These are phyloP conservation scores for Casuarina equisetifolia DNA, from an alignment of 306 rosid species.

Conservation along the genomic window DNA sequence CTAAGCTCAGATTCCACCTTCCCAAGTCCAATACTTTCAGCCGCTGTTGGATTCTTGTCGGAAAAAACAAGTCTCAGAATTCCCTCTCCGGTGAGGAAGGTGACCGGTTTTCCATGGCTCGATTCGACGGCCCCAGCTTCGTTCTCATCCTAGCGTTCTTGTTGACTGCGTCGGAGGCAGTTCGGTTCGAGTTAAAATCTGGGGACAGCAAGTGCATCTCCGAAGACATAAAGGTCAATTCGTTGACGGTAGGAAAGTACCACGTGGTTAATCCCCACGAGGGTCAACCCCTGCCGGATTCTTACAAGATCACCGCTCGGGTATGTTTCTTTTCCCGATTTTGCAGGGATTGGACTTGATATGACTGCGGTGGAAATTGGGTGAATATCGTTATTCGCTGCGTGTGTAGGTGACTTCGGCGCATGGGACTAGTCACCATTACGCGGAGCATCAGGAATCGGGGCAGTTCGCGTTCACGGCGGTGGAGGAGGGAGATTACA, in stretches of 20 bases:
- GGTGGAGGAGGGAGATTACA: conserved; percentile 77
- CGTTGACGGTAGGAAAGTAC: conserved; percentile 93
- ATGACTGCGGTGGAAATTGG: not conserved
- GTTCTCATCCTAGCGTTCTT: conserved; percentile 41
- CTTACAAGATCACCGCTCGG: conserved; percentile 80
- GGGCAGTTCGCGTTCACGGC: conserved; percentile 78
- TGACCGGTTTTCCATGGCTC: conserved; percentile 14
- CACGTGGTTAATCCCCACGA: conserved; percentile 61
- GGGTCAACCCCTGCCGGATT: conserved; percentile 65
- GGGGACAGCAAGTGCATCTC: conserved; percentile 83
- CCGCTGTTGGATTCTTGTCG: no score
- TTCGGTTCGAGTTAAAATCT: conserved; percentile 86
- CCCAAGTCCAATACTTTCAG: no score
- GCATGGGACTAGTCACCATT: conserved; percentile 67
- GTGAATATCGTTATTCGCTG: not conserved
- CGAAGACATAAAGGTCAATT: conserved; percentile 77
- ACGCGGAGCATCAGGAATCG: conserved; percentile 59
- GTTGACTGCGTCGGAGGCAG: conserved; percentile 52
- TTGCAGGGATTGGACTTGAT: not conserved
- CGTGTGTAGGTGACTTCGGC: conserved; percentile 73
- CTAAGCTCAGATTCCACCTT: no score
- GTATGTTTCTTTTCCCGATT: conserved; percentile 31
- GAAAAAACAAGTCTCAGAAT: no score
- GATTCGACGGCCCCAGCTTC: conserved; percentile 17
- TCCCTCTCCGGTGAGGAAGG: no score